These are phyloP conservation scores for Penicillium paradoxum DNA, from an alignment of 495 filamentous ascomycete species.

Conservation along the genomic window DNA sequence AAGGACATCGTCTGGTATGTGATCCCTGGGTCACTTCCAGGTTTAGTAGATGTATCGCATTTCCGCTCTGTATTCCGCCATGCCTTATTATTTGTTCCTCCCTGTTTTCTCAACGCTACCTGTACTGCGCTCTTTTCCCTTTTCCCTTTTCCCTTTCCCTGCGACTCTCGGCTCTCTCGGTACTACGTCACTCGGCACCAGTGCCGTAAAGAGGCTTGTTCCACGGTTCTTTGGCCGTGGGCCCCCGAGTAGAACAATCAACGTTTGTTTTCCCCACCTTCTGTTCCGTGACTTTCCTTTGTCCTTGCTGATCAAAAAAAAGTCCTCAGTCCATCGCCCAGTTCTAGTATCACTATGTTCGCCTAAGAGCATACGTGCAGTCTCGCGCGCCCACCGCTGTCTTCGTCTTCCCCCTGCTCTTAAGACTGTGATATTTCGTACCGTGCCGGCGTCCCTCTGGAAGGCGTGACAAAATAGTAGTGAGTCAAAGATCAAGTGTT, in stretches of 20 bases:
- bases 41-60: slow-evolving; percentile 15
- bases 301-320: neutral
- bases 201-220: slow-evolving; percentile 15
- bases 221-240: slow-evolving; percentile 24
- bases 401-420: neutral
- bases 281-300: neutral
- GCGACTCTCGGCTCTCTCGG: slow-evolving; percentile 4
- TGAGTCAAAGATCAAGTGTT: neutral
- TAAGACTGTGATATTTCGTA: neutral
- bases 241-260: slow-evolving; percentile 14
- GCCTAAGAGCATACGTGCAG: slow-evolving; percentile 5
- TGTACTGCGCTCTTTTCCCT: neutral
- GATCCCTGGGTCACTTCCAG: neutral
- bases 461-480: neutral
- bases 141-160: slow-evolving; percentile 7
- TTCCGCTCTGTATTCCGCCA: slow-evolving; percentile 6
- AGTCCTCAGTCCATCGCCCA: neutral
- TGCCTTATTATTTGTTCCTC: slow-evolving; percentile 12
- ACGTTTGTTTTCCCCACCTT: slow-evolving; percentile 6
- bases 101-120: neutral
- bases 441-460: neutral
- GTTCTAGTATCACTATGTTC: slow-evolving; percentile 13
- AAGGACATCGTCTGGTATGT: slow-evolving; percentile 6
- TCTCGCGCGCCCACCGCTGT: neutral
- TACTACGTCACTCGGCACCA: slow-evolving; percentile 13